A percentile compares a stretch with the other conserved stretches of the same genome.
phyloP scores from a whole-genome alignment of 805 yeast species.

The Lachancea kluyveri region DNA sequence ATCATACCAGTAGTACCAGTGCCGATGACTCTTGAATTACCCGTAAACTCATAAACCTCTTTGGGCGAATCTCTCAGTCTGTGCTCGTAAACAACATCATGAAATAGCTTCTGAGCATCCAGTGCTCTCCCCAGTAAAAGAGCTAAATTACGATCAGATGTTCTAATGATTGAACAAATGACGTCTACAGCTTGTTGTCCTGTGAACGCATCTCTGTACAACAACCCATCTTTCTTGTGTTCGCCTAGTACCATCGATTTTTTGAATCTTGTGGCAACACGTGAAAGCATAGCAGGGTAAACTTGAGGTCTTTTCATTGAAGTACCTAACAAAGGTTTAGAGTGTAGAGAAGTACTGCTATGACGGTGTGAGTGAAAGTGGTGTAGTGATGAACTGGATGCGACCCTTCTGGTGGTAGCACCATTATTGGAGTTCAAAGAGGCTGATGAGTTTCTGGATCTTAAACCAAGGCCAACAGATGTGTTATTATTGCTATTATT shows the following conservation, averaged over 20 bases:
- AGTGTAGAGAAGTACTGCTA: conserved; percentile 12
- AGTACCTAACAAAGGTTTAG: conserved; percentile 42
- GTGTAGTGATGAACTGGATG: conserved; percentile 8
- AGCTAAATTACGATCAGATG: conserved; percentile 88
- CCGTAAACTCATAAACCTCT: conserved; percentile 82
- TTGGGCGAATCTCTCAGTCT: conserved; percentile 78
- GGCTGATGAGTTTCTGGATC: conserved; percentile 43
- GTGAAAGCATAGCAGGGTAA: conserved; percentile 84
- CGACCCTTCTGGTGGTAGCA: conserved; percentile 4
- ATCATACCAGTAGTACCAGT: conserved; percentile 21
- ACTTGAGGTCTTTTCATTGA: conserved; percentile 52
- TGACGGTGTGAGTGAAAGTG: conserved; percentile 4
- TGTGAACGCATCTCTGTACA: conserved; percentile 87
- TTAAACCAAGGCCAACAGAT: conserved; percentile 34
- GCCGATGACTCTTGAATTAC: conserved; percentile 29
- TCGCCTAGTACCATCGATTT: conserved; percentile 66
- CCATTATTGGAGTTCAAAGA: conserved; percentile 14
- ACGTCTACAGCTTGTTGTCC: conserved; percentile 92
- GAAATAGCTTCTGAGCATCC: conserved; percentile 91
- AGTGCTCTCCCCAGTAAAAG: conserved; percentile 81
- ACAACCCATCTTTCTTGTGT: conserved; percentile 82
- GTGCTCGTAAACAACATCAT: conserved; percentile 93
- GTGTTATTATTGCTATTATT: conserved; percentile 6
- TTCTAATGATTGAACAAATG: conserved; percentile 78
- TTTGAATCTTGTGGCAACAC: conserved; percentile 74